Percentiles rank a stretch among this genome's conserved stretches.
Evolutionary conservation across 2,329 filamentous ascomycete species (phyloP).

Genomic region (Penicillium sclerotiorum): DNA sequence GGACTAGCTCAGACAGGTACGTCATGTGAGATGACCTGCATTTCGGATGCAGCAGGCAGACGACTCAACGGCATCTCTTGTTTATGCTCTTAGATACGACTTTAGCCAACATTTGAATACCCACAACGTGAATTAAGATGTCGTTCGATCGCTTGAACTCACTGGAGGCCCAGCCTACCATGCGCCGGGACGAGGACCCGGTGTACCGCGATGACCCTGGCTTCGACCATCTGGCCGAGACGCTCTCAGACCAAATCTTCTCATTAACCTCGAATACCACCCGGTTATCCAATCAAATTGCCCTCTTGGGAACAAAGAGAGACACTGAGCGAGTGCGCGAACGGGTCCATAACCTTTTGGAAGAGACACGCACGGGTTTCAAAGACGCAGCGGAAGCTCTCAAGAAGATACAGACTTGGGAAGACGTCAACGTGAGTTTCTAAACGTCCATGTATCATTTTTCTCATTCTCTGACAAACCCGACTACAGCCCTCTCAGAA

Average conservation of each 20-base stretch:
- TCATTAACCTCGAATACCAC: conserved; percentile 85
- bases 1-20: conserved; percentile 19
- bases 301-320: conserved; percentile 82
- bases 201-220: conserved; percentile 89
- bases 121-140: conserved; percentile 56
- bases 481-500: conserved; percentile 78
- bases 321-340: conserved; percentile 91
- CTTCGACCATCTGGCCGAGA: conserved; percentile 79
- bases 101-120: not conserved
- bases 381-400: conserved; percentile 90
- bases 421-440: conserved; percentile 71
- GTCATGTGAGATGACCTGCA: conserved; percentile 35
- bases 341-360: conserved; percentile 81
- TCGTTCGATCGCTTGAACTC: conserved; percentile 87
- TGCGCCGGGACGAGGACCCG: conserved; percentile 69
- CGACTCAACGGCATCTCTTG: conserved; percentile 14
- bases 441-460: not conserved
- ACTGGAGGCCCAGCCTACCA: conserved; percentile 77
- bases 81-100: conserved; percentile 6
- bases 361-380: conserved; percentile 84
- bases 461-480: conserved; percentile 7
- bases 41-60: conserved; percentile 25
- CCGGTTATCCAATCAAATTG: conserved; percentile 79
- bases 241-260: conserved; percentile 86
- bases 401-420: conserved; percentile 88